Conservation (phyloP, 805 yeast species). For the Jamesozyma rosinii region DNA sequence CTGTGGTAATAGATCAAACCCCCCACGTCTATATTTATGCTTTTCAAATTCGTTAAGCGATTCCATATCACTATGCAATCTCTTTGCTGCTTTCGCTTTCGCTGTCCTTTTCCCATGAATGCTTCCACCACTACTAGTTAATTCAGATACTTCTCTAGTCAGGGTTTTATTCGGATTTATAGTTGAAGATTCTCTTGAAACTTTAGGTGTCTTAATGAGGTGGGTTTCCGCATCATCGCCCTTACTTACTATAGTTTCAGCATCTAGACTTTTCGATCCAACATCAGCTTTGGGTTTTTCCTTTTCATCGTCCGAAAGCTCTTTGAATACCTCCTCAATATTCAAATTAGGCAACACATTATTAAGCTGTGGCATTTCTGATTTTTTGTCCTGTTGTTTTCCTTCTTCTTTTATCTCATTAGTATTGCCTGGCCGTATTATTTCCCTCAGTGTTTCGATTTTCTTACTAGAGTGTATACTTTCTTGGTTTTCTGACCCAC, state of each 20-base stretch:
- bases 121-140: not conserved
- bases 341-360: too few species aligned
- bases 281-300: not conserved
- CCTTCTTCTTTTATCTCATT: too few species aligned
- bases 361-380: too few species aligned
- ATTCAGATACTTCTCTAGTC: not conserved
- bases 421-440: too few species aligned
- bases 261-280: not conserved
- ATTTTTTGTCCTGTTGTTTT: not conserved
- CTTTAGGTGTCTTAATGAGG: not conserved
- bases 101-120: constrained; percentile 39
- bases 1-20: constrained; percentile 30
- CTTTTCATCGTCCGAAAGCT: constrained; percentile 3
- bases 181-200: not conserved
- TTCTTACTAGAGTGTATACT: not conserved
- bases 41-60: constrained; percentile 57
- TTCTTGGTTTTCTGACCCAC: too few species aligned
- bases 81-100: constrained; percentile 55
- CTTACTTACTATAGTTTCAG: not conserved
- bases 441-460: not conserved
- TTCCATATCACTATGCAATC: constrained; percentile 59
- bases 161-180: too few species aligned
- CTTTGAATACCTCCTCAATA: constrained; percentile 3
- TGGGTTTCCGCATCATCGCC: not conserved
- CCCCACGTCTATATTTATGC: constrained; percentile 35